Base-by-base conservation (phyloP, 2,329 filamentous ascomycete genomes). In the Endoconidiophora laricicola region DNA sequence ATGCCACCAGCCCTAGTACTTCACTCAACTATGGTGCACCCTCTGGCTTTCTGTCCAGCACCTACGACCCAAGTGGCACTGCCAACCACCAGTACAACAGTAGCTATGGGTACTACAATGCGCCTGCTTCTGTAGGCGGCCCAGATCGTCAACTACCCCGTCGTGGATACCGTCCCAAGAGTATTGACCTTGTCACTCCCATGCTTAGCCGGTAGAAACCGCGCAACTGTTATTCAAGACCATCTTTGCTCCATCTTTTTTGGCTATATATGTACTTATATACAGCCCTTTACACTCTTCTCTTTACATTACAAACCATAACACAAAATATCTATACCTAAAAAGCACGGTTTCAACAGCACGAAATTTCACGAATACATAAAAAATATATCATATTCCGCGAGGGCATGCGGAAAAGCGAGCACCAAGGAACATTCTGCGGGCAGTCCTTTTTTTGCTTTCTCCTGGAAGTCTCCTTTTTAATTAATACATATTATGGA, bases 171-270 rank as follows among this genome's bases (percentile, higher is more conserved):
- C 67, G 76, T 44, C 74, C 75, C 33, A 77, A 72, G 63, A 79
- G 75, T 63, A 76, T 79, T 57, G 76, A 80, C 63, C 67, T 80
- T 20, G 74, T 80, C 42, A 78, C 76, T 46, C 76, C 77, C 33
- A 70, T 77, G 62, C 60, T 74, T 56, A 67, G 71, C 48, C 68
- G 71, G 57, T 77, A 57, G 7, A 42, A 48, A 18, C 26, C 12
- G 33, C 4, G 24, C 16, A 26, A 37, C 37, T 24, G 41, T 23
- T 24, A 24, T 23, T 26, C 14, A 18, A 22, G 18, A 12, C 29
- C 7, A 33, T 33, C 29, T 33, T 12, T 37, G 4, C 20, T 37
- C 18, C 14, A 18, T 37, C 7, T 33, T 37, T 36, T 20, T 36
- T 46, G 20, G 6, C 12, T n/a, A 6, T 45, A 23, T 45, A 9